These are phyloP conservation scores for Keithomyces neogunnii DNA, from an alignment of 2,329 filamentous ascomycete genomes.

Conservation along the genomic window DNA sequence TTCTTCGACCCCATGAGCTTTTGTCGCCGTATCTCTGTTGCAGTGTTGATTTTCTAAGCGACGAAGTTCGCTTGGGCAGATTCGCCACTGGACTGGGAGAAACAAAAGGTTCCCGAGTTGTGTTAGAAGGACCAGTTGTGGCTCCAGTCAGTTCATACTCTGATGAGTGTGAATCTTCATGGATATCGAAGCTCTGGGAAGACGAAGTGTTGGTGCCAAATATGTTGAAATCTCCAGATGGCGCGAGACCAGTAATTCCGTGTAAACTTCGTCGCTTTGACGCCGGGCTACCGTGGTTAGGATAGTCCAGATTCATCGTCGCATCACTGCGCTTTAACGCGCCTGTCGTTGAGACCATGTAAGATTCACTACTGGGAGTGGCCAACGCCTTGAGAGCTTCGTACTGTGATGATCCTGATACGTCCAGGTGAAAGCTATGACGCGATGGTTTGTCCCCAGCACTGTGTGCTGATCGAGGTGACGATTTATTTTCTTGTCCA, in stretches of 20 bases:
- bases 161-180: slow-evolving; percentile 33
- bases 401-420: slow-evolving; percentile 43
- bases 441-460: slow-evolving; percentile 38
- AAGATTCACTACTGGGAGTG: slow-evolving; percentile 22
- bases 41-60: slow-evolving; percentile 76
- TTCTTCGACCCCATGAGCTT: slow-evolving; percentile 52
- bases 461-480: slow-evolving; percentile 24
- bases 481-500: slow-evolving; percentile 35
- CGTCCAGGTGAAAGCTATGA: slow-evolving; percentile 50
- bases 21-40: slow-evolving; percentile 73
- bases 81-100: slow-evolving; percentile 41
- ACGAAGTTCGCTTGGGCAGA: slow-evolving; percentile 62
- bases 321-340: slow-evolving; percentile 89
- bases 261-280: slow-evolving; percentile 87
- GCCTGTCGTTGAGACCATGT: slow-evolving; percentile 46
- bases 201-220: slow-evolving; percentile 53
- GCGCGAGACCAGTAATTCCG: slow-evolving; percentile 54
- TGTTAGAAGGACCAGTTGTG: slow-evolving; percentile 6
- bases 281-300: slow-evolving; percentile 72
- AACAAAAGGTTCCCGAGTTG: slow-evolving; percentile 29
- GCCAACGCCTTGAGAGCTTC: slow-evolving; percentile 44
- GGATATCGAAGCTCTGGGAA: slow-evolving; percentile 41
- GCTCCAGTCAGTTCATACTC: slow-evolving; percentile 47
- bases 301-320: slow-evolving; percentile 77
- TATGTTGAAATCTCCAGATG: slow-evolving; percentile 57